Percentiles rank a stretch among this genome's conserved stretches.
phyloP scores from a whole-genome alignment of 2,329 filamentous ascomycete genomes.

The Geosmithia putterillii region DNA sequence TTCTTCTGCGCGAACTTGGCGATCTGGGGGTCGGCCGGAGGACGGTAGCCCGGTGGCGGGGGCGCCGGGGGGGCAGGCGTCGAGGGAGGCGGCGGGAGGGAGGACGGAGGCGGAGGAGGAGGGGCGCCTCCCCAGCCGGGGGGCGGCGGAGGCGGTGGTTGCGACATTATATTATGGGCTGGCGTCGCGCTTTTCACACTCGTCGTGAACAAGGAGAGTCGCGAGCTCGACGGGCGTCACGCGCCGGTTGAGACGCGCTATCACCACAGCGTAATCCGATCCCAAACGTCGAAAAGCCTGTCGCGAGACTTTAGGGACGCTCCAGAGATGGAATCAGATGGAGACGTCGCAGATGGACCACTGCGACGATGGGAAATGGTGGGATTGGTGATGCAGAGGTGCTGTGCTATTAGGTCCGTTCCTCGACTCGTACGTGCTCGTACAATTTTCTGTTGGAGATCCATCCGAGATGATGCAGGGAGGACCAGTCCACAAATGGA shows the following conservation, averaged over 20 bases:
- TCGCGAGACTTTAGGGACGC: background rate
- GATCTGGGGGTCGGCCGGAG: slow-evolving; percentile 67
- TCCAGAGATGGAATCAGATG: background rate
- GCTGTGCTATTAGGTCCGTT: background rate
- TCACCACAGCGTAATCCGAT: slow-evolving; percentile 5
- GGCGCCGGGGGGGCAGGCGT: slow-evolving; percentile 48
- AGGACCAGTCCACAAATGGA: slow-evolving; percentile 5
- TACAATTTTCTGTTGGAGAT: slow-evolving; percentile 20
- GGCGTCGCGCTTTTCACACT: slow-evolving; percentile 11
- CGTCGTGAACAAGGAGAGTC: slow-evolving; percentile 7
- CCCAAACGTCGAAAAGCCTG: background rate
- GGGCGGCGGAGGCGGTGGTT: slow-evolving; percentile 42
- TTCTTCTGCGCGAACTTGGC: slow-evolving; percentile 98
- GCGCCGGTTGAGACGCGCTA: slow-evolving; percentile 19
- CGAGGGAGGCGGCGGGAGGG: slow-evolving; percentile 43
- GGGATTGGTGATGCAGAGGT: slow-evolving; percentile 5
- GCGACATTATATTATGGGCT: slow-evolving; percentile 41
- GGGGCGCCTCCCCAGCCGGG: slow-evolving; percentile 45
- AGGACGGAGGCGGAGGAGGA: slow-evolving; percentile 42
- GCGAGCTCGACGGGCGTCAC: slow-evolving; percentile 20
- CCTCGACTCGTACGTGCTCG: background rate
- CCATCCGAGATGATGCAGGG: slow-evolving; percentile 7
- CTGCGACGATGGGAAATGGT: slow-evolving; percentile 15
- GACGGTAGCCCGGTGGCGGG: slow-evolving; percentile 76
- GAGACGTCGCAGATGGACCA: slow-evolving; percentile 13